A percentile compares a stretch with the other conserved stretches of the same genome.
Evolutionary conservation across 164 flowering plant genomes (phyloP).

Genomic region (Magnolia sinica): DNA sequence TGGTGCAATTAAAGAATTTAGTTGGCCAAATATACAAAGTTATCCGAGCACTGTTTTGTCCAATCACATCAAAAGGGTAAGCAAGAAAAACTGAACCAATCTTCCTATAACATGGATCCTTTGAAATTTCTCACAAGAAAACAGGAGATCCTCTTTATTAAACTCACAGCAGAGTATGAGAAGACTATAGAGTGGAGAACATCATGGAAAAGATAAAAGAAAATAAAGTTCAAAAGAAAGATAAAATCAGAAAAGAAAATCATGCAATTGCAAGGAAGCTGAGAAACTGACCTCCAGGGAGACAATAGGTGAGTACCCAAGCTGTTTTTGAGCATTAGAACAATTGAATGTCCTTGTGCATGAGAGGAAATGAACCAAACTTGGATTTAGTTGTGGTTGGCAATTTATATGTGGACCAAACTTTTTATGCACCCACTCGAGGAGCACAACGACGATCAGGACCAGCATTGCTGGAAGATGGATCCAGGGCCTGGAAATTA

Average conservation of each 20-base stretch:
- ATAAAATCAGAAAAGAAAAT: background rate
- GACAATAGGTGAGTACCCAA: constrained; percentile 74
- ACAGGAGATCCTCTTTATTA: background rate
- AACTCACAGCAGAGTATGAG: background rate
- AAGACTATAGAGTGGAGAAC: background rate
- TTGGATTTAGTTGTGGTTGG: constrained; percentile 23
- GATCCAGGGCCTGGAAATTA: constrained; percentile 55
- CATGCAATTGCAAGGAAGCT: no score
- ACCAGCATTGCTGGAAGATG: constrained; percentile 51
- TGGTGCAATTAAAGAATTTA: background rate
- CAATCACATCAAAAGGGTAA: background rate
- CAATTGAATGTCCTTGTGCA: constrained; percentile 67
- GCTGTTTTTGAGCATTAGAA: constrained; percentile 53
- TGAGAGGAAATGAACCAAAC: constrained; percentile 39
- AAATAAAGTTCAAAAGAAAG: background rate
- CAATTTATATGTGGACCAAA: constrained; percentile 20
- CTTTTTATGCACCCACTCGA: constrained; percentile 42
- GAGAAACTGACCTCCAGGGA: constrained; percentile 45
- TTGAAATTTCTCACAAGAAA: no score
- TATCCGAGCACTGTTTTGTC: background rate
- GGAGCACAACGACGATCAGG: constrained; percentile 25
- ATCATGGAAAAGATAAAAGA: background rate
- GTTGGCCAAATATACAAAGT: background rate
- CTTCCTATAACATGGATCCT: background rate
- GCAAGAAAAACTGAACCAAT: background rate